phyloP scores from a whole-genome alignment of 169 alveolate species.

The Perkinsus marinus region DNA sequence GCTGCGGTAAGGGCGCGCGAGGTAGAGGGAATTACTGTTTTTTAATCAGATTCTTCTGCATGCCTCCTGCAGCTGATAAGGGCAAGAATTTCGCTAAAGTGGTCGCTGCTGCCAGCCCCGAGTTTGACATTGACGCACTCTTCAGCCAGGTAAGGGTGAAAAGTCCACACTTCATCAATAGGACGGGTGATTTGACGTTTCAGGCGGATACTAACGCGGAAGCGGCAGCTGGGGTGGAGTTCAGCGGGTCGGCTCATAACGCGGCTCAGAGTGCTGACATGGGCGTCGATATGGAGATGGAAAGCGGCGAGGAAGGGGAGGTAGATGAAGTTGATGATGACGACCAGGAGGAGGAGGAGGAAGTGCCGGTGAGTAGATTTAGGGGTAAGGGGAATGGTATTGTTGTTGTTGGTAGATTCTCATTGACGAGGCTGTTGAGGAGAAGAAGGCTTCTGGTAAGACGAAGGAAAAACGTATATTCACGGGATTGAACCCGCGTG shows the following conservation, averaged over 20 bases:
- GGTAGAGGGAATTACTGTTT: neutral
- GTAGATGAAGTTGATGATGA: neutral
- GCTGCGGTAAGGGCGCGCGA: slow-evolving; percentile 4
- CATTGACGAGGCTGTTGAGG: neutral
- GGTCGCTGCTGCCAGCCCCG: neutral
- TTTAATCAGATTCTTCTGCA: neutral
- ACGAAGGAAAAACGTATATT: neutral
- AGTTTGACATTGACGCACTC: neutral
- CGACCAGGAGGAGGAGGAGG: neutral
- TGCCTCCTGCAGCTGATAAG: neutral
- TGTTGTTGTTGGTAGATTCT: neutral
- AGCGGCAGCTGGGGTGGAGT: neutral
- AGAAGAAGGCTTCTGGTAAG: neutral
- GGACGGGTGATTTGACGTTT: neutral
- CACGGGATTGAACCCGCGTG: neutral
- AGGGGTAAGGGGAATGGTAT: neutral
- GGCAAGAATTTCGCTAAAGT: neutral
- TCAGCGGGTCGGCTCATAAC: neutral
- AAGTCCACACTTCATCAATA: no score
- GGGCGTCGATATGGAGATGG: neutral
- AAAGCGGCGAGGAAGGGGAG: neutral
- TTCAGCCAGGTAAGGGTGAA: neutral
- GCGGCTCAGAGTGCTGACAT: neutral
- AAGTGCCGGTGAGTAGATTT: neutral
- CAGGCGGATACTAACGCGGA: neutral